Base-by-base conservation (phyloP, 2,329 filamentous ascomycete species). In the Scortechinia acanthostroma region DNA sequence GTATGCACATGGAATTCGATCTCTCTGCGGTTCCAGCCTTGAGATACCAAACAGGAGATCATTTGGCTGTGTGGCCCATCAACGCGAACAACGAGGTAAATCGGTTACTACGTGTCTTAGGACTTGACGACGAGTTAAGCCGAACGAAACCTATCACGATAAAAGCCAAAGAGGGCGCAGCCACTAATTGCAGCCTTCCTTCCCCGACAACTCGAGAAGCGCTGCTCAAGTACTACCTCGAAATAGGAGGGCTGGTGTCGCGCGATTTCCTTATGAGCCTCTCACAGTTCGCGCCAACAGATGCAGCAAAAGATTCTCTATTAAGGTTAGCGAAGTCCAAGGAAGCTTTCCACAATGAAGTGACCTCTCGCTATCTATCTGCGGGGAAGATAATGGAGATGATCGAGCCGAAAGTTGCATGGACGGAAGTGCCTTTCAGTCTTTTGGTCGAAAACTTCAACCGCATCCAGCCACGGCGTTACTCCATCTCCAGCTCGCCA, bases 401-500 rank as follows among this genome's bases (percentile, higher is more conserved):
- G 14, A 53, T 57, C 20, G 44, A 48, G 2, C 43, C 46, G 3
- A 44, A 42, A 13, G 48, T 51, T 6, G 46, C 54, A 2, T 68
- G 65, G 64, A 53, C 50, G 2, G 45, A 70, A 5, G 56, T 82
- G 0, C 66, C 74, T 0, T 63, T 84, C 3, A 66, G 70, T 1
- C 68, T 72, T 22, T 76, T 76, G 57, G 66, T 84, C 15, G 66
- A 70, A 30, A 74, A 75, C 58, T 70, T 78, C 0, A 69, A 75
- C 1, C 67, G 69, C 0, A 76, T 82, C 66, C 70, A 75, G 13
- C 66, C 77, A 6, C 74, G 78, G 3, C 76, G 79, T 49, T 83
- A 83, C 56, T 77, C 73, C 4, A 81, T 82, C 47, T 81, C 77
- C 0, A 80, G 74, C 1, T 80, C 76, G 4, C 66, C 63, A 14